Base-by-base conservation (phyloP, 805 yeast species). In the Suhomyces sp. region DNA sequence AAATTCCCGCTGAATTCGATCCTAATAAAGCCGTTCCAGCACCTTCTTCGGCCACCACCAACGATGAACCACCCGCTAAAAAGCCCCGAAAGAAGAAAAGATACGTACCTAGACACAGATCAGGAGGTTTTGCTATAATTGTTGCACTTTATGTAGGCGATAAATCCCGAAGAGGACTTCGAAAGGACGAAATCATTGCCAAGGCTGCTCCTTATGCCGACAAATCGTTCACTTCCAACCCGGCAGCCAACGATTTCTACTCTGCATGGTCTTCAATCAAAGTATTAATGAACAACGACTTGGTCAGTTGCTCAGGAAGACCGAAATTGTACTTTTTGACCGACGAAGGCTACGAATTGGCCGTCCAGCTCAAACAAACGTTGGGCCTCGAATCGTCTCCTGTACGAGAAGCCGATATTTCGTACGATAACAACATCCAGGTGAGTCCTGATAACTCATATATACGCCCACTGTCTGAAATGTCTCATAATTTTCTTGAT, bases 81-180 rank as follows among this genome's bases (percentile, higher is more conserved):
- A 41, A 51, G 29, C 48, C 49, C n/a, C 36, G 38, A 42, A 61
- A 55, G 23, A 64, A 62, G 44, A 74, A 69, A 36, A 52, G 46
- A 13, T 90, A 88, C 65, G 77, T 90, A 0, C 97, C 97, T 0
- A 77, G 75, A 47, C 82, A 83, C 55, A 71, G 92, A 35, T 83
- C 94, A 0, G 97, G 97, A 1, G 96, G 88, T 0, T 92, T 88
- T 71, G 96, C 94, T 0, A 87, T 91, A 7, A 60, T 91, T 17
- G 55, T 90, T 17, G 85, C 85, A 0, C 68, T 91, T 3, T 70
- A 76, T 48, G 73, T 81, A 45, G 66, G 63, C 26, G 90, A 85
- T 60, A 65, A 69, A 4, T 60, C 67, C 1, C 67, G 76, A 19
- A 62, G 66, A n/a, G 96, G 97, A 0, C 61, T 88, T 60, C 76